Conservation (phyloP, 2,329 filamentous ascomycete genomes). For the Trichophyton benhamiae region DNA sequence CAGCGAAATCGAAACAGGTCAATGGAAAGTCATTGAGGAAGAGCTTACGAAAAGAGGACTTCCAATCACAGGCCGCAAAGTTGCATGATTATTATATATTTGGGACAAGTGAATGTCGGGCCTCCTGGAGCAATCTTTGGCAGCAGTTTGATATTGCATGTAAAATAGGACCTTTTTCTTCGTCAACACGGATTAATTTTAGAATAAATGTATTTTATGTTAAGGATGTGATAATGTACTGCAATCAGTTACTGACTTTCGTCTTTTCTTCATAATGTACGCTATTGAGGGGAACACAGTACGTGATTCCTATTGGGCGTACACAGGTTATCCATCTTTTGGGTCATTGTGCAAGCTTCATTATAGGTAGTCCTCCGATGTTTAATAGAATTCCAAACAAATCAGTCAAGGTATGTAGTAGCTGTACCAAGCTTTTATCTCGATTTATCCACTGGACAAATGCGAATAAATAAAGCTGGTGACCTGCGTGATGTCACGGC, state of each 20-base stretch:
- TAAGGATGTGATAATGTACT: neutral
- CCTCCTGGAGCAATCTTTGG: neutral
- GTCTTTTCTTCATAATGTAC: neutral
- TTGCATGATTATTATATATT: neutral
- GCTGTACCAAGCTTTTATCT: too few species aligned
- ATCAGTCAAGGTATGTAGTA: too few species aligned
- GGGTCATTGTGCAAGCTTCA: too few species aligned
- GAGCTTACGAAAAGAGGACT: slow-evolving; percentile 53
- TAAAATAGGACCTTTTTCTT: neutral
- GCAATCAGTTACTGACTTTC: neutral
- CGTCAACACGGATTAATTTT: neutral
- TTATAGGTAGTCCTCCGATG: too few species aligned
- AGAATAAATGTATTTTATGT: slow-evolving; percentile 4
- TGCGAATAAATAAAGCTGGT: too few species aligned
- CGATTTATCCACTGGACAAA: too few species aligned
- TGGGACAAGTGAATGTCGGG: neutral
- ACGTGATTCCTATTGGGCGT: too few species aligned
- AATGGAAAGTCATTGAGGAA: slow-evolving; percentile 67
- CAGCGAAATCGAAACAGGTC: slow-evolving; percentile 57
- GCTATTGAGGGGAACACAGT: too few species aligned
- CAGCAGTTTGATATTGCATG: neutral
- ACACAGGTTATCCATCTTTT: too few species aligned
- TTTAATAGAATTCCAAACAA: too few species aligned
- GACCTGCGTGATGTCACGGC: too few species aligned
- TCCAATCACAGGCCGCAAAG: slow-evolving; percentile 31